Evolutionary conservation across 805 yeast genomes (phyloP).

Genomic region (Candida mattraensis): DNA sequence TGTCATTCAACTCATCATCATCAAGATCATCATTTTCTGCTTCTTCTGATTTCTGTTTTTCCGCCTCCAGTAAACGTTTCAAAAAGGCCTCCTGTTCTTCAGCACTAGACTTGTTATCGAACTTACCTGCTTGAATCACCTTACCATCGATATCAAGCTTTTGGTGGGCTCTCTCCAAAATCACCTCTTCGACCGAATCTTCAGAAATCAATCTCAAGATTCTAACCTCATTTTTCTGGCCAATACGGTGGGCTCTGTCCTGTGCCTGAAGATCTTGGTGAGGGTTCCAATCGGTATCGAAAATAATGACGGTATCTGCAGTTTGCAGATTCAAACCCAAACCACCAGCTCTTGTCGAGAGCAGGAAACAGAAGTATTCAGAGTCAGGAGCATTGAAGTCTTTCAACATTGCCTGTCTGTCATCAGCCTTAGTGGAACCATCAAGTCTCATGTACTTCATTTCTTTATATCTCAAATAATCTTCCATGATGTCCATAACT

Average conservation of each 20-base stretch:
- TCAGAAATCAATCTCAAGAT: constrained; percentile 76
- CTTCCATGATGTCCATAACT: constrained; percentile 89
- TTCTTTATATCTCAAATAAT: constrained; percentile 63
- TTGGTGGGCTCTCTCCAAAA: constrained; percentile 78
- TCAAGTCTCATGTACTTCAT: constrained; percentile 76
- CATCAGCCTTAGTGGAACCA: constrained; percentile 84
- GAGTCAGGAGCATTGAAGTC: constrained; percentile 74
- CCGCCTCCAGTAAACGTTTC: constrained; percentile 70
- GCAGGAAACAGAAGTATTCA: constrained; percentile 73
- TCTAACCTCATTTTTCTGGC: constrained; percentile 84
- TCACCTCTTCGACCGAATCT: constrained; percentile 82
- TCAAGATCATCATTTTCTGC: constrained; percentile 54
- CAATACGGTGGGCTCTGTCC: constrained; percentile 88
- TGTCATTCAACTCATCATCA: constrained; percentile 68
- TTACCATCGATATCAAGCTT: constrained; percentile 85
- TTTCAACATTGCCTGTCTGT: constrained; percentile 72
- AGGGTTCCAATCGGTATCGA: constrained; percentile 90
- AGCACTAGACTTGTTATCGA: constrained; percentile 81
- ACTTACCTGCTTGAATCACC: constrained; percentile 89
- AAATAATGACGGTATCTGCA: constrained; percentile 83
- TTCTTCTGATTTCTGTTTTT: constrained; percentile 45
- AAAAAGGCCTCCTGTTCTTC: constrained; percentile 84
- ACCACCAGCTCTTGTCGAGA: constrained; percentile 89
- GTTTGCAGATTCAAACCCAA: constrained; percentile 83
- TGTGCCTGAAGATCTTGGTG: constrained; percentile 91